Evolutionary conservation across 1,284 basidiomycete genomes (phyloP), one percentile per base, ranked within the genome.

Genomic region (Schizopora paradoxa): DNA sequence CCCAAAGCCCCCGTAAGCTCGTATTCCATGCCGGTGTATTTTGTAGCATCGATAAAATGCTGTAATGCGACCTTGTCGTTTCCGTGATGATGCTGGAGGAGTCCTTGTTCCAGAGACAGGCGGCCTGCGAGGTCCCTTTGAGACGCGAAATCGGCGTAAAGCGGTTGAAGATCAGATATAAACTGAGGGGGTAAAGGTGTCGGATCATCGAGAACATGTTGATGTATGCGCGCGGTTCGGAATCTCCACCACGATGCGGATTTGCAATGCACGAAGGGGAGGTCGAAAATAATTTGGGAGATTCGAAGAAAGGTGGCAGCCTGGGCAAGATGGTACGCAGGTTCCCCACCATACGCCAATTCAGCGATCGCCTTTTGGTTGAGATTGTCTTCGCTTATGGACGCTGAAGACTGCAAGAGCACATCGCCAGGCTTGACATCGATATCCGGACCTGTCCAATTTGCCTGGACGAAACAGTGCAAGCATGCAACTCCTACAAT

Each of bases 371-470:
- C 77, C 48, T 76, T 76, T 25, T 69, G 64, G 58, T 92, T 79
- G 33, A 96, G 64, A 4, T 55, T 36, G 23, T 79, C 74, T 33
- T 80, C 72, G 11, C 72, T 68, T 23, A 32, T 16, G 25, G 74
- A 57, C 2, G 62, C 35, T n/a, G 58, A 28, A 11, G 60, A 50
- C 41, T 68, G 57, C 26, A 64, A 57, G 57, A 84, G 64, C 41
- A 82, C 55, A 29, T 79, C 74, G 45, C 72, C 65, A 48, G 75
- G 73, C 54, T 63, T 64, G 59, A 92, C 61, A 51, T 83, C 70
- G 33, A 96, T 73, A 57, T 91, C 77, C 1, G 96, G 96, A 1
- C 96, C 96, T 0, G 94, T 98, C 92, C 92, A 99, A 66, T 99
- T 99, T 28, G 75, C 74, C 64, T 99, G 96, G 0, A 95, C 73